Evolutionary conservation across 2,329 filamentous ascomycete genomes (phyloP), one percentile per base, ranked within the genome.

Genomic region (Xylariaceae sp.): DNA sequence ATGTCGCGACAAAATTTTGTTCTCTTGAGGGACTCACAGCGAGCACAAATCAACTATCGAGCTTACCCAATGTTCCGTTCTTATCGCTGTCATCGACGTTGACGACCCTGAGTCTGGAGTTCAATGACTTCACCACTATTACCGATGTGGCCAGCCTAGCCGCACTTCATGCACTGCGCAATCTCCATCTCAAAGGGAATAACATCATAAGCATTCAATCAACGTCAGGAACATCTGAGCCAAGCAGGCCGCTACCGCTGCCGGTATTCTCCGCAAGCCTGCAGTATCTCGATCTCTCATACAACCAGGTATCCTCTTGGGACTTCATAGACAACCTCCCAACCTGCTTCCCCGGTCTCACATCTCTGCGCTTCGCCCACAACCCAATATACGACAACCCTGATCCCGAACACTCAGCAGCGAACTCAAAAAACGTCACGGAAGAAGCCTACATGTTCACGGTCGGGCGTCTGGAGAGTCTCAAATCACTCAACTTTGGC

Each of bases 361-460:
- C 71, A 11, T 82, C 82, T 25, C 77, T 98, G 32, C 86, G 91
- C 14, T 80, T 95, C 50, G 82, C 88, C 5, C 84, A 90, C 61
- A 97, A 97, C 55, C 91, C 92, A 4, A 75, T 97, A 19, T 94
- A 88, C 66, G 73, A 83, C 43, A 69, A 74, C 52, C 72, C 64
- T 21, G 68, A 69, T 53, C 62, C 57, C 39, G 72, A 50, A 16
- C 53, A 56, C 47, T 52, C 56, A 3, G n/a, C n/a, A n/a, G 40
- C 53, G 51, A 44, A 55, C 42, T 44, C 53, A 11, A 56, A 57
- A 37, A 56, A 64, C 49, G 23, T 75, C 5, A 75, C 84, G 1
- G 88, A 95, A 44, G 88, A 95, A 59, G 85, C 87, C 1, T 92
- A 90, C 69, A 95, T 95, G 87, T 76, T 96, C 38, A 88, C 88